phyloP scores from a whole-genome alignment of 257 asterid genomes.

The Solanum commersonii region DNA sequence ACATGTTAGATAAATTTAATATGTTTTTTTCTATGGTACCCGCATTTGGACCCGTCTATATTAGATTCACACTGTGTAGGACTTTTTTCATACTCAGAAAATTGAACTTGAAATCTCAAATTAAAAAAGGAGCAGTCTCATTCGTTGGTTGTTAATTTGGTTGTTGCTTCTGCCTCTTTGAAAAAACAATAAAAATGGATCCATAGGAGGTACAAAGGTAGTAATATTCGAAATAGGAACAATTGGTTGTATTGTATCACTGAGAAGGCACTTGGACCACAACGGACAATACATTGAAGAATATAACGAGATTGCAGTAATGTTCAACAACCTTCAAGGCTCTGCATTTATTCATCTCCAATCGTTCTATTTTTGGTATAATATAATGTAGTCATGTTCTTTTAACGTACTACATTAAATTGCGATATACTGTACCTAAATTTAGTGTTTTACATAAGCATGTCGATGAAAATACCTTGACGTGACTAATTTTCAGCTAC shows the following conservation, averaged over 20 bases:
- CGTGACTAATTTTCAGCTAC: background rate
- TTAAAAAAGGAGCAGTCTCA: fast-evolving
- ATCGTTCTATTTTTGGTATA: conserved; percentile 33
- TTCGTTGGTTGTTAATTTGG: background rate
- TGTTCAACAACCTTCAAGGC: conserved; percentile 34
- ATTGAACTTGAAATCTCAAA: background rate
- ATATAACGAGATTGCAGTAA: conserved; percentile 23
- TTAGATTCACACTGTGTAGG: no score
- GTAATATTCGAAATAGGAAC: conserved; percentile 62
- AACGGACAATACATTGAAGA: conserved; percentile 39
- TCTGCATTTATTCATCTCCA: conserved; percentile 28
- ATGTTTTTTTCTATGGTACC: no score
- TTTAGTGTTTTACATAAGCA: background rate
- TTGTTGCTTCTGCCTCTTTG: background rate
- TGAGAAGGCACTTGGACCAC: conserved; percentile 13
- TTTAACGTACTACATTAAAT: background rate
- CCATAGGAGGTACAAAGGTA: conserved; percentile 59
- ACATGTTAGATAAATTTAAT: background rate
- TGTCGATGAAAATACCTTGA: background rate
- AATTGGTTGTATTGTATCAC: conserved; percentile 53
- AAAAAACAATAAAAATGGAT: conserved; percentile 25
- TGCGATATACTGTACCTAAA: background rate
- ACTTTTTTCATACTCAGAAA: no score
- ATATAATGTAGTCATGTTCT: background rate
- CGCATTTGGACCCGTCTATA: no score